Evolutionary conservation across 2,329 filamentous ascomycete species (phyloP), one percentile per base, ranked within the genome.

Genomic region (Pezicula neosporulosa): DNA sequence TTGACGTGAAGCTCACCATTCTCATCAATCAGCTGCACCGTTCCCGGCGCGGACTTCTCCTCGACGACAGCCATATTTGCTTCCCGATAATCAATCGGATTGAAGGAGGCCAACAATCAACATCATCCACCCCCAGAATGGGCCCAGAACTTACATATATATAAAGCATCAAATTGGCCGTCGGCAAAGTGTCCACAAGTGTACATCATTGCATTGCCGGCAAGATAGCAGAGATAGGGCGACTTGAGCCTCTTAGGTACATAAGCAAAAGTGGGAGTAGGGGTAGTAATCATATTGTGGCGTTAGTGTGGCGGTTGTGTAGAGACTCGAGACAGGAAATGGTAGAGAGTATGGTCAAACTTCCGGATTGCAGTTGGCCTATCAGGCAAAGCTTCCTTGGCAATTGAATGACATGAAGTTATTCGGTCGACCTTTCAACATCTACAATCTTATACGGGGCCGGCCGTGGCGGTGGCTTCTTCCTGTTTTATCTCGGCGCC

Each of bases 1-100:
- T 61, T 59, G 18, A 54, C 54, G 44, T 54, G 52, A 35, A 58
- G 43, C 24, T 58, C 46, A 9, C 56, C 61, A 39, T 54, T 55
- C 3, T 56, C 54, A 54, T 65, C 62, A 50, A 65, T 62, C 33
- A 64, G 59, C 42, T 63, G 60, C 45, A 65, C 53, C 33, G 63
- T 65, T 41, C 63, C 63, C 7, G 62, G 63, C 19, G 55, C 56
- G 6, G 52, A 48, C 38, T 55, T 56, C 16, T 57, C 52, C 28
- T 59, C 56, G 19, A 57, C 48, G 33, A 44, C 45, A 43, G 52
- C 47, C 56, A 59, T 59, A 30, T 43, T 43, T 50, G 47, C 27
- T 3, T 28, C 19, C 18, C 6, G 13, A 37, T 8, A 4, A 24
- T 24, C 10, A 39, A 16, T 21, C 15, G n/a, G 15, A 39, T 39